Evolutionary conservation across 2,329 filamentous ascomycete genomes (phyloP), one percentile per base, ranked within the genome.

Genomic region (Hawksworthiomyces lignivorus): DNA sequence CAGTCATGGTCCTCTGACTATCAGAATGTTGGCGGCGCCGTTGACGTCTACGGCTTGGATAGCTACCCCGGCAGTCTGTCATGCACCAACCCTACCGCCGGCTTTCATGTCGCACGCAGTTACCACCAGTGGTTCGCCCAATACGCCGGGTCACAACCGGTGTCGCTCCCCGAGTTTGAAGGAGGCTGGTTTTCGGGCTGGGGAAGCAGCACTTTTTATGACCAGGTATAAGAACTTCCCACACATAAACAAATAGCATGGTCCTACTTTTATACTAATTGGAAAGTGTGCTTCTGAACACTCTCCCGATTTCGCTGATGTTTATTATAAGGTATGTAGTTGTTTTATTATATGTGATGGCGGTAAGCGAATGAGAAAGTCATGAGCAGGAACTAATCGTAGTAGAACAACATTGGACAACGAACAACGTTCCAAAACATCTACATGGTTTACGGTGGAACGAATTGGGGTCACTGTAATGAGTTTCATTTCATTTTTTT

Each of bases 401-500:
- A 15, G 12, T 14, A 47, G 52, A 71, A 74, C 48, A 69, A 74
- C 39, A 65, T 75, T 42, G 72, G 63, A 6, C 70, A 73, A 40
- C 58, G 65, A 18, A 59, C 66, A 2, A 73, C 69, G 0, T 52
- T 73, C 10, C 56, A 70, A 26, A 47, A 31, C 26, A 2, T 26
- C 14, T 36, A 38, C 36, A 75, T 7, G 73, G 80, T 73, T 1
- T 85, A 73, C 50, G 86, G 86, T 12, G 86, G 85, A 6, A 89
- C 85, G 0, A 92, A 90, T 56, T 90, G 85, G 86, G 85, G 85
- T 0, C 68, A 75, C 39, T 64, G 61, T 53, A n/a, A n/a, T n/a
- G 39, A 30, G 48, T 44, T 7, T 10, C 36, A 7, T 12, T 14
- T 15, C 5, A 14, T 36, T 18, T 12, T 22, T 8, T 28, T 20